A percentile compares a stretch with the other conserved stretches of the same genome.
phyloP scores from a whole-genome alignment of 306 rosid genomes.

The Cucumis hystrix region DNA sequence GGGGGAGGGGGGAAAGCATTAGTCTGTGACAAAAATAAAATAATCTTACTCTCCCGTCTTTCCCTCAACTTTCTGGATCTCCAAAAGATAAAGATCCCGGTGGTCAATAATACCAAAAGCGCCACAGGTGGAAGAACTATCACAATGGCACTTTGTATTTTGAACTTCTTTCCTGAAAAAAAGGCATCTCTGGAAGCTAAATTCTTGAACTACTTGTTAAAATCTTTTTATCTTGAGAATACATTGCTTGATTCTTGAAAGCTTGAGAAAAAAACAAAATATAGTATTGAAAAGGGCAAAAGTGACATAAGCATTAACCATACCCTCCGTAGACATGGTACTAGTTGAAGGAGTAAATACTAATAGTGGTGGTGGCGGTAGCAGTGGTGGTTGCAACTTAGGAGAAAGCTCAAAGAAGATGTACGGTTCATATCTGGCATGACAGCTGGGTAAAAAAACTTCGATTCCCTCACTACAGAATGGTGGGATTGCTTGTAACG shows the following conservation, averaged over 20 bases:
- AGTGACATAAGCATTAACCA: background rate
- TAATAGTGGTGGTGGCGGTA: background rate
- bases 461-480: background rate
- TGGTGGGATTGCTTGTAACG: background rate
- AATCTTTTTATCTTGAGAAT: too few relatives aligned
- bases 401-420: background rate
- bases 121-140: background rate
- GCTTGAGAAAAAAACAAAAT: background rate
- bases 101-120: background rate
- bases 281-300: background rate
- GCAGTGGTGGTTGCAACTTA: background rate
- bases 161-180: constrained; percentile 1
- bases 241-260: background rate
- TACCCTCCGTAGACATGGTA: background rate
- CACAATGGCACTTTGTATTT: background rate
- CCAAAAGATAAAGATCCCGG: background rate
- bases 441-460: constrained; percentile 3
- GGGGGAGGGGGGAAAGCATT: background rate
- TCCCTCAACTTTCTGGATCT: background rate
- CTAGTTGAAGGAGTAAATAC: background rate
- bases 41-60: constrained; percentile 2
- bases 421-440: background rate
- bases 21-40: background rate
- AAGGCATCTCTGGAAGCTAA: background rate
- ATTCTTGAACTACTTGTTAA: background rate